Evolutionary conservation across 2,329 filamentous ascomycete species (phyloP).

Genomic region (Talaromyces sp.): DNA sequence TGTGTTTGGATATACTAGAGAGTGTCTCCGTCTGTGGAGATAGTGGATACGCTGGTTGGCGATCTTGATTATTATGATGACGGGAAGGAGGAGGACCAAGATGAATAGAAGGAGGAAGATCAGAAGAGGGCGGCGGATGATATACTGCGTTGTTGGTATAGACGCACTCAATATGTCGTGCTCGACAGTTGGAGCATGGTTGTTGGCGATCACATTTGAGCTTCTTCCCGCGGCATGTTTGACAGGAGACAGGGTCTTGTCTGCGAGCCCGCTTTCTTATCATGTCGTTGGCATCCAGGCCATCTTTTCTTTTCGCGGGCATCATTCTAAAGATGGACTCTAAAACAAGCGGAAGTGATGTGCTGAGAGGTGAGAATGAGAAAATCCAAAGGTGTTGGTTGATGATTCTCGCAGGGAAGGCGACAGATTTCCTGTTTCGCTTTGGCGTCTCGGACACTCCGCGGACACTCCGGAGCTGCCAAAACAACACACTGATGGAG

Average conservation of each 20-base stretch:
- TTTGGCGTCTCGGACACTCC: conserved; percentile 1
- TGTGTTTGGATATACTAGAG: background rate
- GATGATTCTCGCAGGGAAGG: background rate
- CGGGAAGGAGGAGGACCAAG: background rate
- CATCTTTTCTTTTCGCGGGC: conserved; percentile 20
- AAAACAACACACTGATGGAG: background rate
- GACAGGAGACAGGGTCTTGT: conserved; percentile 36
- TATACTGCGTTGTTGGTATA: conserved; percentile 10
- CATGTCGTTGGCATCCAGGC: background rate
- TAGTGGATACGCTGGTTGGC: background rate
- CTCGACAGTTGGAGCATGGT: conserved; percentile 45
- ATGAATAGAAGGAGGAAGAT: background rate
- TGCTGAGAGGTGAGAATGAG: background rate
- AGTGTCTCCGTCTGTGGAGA: background rate
- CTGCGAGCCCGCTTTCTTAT: conserved; percentile 17
- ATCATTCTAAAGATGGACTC: background rate
- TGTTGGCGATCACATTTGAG: conserved; percentile 50
- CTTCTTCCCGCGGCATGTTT: conserved; percentile 37
- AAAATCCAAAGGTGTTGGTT: background rate
- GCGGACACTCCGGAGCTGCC: background rate
- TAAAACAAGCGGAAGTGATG: background rate
- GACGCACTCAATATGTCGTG: conserved; percentile 23
- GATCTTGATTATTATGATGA: background rate
- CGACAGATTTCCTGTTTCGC: background rate
- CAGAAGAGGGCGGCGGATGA: background rate